A percentile compares a stretch with the other conserved stretches of the same genome.
Evolutionary conservation across 2,329 filamentous ascomycete species (phyloP).

Genomic region (Achaetomium macrosporum): DNA sequence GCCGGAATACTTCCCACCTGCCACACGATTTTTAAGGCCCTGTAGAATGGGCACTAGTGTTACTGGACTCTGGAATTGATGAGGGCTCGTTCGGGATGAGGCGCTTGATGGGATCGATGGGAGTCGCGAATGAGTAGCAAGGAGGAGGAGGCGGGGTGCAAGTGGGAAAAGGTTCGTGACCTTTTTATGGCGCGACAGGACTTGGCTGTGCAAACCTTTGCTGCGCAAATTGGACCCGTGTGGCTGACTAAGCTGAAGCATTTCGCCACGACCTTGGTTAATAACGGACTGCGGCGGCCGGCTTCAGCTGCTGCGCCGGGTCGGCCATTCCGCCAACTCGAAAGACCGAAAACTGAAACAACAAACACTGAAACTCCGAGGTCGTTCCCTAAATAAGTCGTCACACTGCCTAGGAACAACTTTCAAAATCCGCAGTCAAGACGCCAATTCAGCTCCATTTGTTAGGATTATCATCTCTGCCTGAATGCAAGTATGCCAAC

Average conservation of each 20-base stretch:
- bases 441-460: no score
- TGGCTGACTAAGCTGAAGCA: neutral
- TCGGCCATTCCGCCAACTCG: neutral
- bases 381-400: no score
- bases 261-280: no score
- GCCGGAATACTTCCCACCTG: constrained; percentile 5
- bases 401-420: no score
- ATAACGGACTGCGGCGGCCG: no score
- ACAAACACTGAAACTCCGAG: no score
- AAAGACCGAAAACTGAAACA: neutral
- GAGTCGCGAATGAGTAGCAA: neutral
- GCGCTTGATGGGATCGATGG: constrained; percentile 17
- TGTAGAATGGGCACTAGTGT: constrained; percentile 13
- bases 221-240: no score
- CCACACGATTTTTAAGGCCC: constrained; percentile 1
- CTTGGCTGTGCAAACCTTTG: neutral
- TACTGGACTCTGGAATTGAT: constrained; percentile 23
- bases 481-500: no score
- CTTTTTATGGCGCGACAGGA: neutral
- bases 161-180: neutral
- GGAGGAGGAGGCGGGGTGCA: constrained; percentile 1
- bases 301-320: no score
- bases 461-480: no score
- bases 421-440: no score
- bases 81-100: constrained; percentile 8